Conservation (phyloP, 495 filamentous ascomycete genomes). For the Trichocladium antarcticum region DNA sequence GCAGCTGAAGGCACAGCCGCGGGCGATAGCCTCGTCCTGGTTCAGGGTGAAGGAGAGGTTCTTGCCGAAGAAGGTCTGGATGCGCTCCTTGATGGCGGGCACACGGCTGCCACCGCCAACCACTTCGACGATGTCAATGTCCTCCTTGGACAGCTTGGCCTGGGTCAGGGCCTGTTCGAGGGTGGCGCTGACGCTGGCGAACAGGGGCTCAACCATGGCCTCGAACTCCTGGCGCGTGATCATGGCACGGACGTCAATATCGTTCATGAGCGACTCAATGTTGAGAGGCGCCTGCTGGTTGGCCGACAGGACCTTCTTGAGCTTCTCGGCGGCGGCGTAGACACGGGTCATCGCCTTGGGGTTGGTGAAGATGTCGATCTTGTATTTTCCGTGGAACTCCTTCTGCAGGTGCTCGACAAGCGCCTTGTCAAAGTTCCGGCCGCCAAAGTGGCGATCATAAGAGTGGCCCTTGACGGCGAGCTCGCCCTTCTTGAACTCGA, state of each 20-base stretch:
- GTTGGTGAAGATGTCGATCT: conserved; percentile 80
- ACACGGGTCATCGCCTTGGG: conserved; percentile 81
- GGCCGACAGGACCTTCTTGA: conserved; percentile 98
- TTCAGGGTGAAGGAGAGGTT: conserved; percentile 90
- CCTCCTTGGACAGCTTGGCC: conserved; percentile 75
- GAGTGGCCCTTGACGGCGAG: conserved; percentile 86
- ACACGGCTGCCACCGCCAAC: conserved; percentile 94
- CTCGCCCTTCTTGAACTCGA: conserved; percentile 97
- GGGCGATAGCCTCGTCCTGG: conserved; percentile 93
- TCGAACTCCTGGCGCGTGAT: conserved; percentile 93
- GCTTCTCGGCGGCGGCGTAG: conserved; percentile 79
- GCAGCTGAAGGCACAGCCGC: conserved; percentile 95
- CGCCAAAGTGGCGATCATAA: conserved; percentile 93
- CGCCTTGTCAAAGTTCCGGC: conserved; percentile 91
- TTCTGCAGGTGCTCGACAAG: conserved; percentile 87
- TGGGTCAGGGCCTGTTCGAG: conserved; percentile 86
- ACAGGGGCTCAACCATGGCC: conserved; percentile 72
- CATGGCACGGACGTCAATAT: conserved; percentile 79
- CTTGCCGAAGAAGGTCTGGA: conserved; percentile 87
- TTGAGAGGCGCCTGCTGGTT: conserved; percentile 89
- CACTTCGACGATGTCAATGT: conserved; percentile 90
- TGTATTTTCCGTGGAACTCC: conserved; percentile 90
- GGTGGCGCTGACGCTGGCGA: conserved; percentile 60
- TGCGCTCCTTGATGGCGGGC: conserved; percentile 78
- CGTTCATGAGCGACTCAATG: conserved; percentile 98